Base-by-base conservation (phyloP, 2,329 filamentous ascomycete species). In the Rutstroemia sp. region DNA sequence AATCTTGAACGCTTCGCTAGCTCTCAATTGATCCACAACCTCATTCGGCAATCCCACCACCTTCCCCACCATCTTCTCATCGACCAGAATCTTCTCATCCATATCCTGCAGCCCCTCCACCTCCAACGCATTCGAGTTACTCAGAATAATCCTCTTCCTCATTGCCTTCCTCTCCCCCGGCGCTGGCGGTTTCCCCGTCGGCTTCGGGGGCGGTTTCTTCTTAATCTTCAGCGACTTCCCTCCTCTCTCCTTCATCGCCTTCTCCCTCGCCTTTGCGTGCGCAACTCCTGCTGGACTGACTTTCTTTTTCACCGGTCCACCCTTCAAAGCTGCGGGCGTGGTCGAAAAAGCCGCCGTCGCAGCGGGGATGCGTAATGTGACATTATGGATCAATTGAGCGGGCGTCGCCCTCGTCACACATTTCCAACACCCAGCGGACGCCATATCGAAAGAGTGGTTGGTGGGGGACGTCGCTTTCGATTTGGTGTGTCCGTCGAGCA, bases 51-150 rank as follows among this genome's bases (percentile, higher is more conserved):
- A 72, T 1, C 81, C 81, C 52, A 90, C 74, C 30, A 97, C 80
- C 59, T 79, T 79, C 38, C 88, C 89, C 9, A 79, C 73, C 51
- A 51, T 49, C 21, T 76, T 71, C 72, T 86, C 79, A 60, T 79
- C 75, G 9, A 73, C 74, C 17, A 78, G 71, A 72, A 86, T 80
- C 60, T 79, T 75, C 9, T 73, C 69, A 12, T 73, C 77, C 54
- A 95, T 68, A 49, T 86, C 79, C 58, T 78, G 73, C 63, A 95
- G 76, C 10, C 83, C 87, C 23, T 76, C 69, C 7, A 97, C 87
- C 58, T 86, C 82, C 39, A 96, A 76, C 50, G 94, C 94, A 73
- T 96, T 97, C 72, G 89, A 88, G 75, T 97, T 99, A 77, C 87
- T 92, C 59, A 99, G 83, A 58, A 95, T 84, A 67, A 99, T 89